Conservation (phyloP, 2,329 filamentous ascomycete genomes). For the Coccinonectria pachysandricola region DNA sequence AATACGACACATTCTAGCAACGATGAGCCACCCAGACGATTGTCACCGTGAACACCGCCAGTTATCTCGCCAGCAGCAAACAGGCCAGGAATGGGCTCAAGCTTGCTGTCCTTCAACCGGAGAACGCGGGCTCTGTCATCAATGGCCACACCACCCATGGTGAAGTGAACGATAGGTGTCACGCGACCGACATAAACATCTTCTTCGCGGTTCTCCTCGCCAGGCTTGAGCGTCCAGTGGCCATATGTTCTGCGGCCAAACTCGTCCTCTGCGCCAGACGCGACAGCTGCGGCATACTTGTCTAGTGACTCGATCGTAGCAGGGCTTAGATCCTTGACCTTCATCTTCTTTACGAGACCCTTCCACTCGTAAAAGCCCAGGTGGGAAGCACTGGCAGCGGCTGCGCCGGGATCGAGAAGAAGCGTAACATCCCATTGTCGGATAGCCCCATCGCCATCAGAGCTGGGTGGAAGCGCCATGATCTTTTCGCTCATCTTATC, state of each 20-base stretch:
- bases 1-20: constrained; percentile 55
- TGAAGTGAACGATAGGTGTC: constrained; percentile 56
- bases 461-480: constrained; percentile 27
- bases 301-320: constrained; percentile 32
- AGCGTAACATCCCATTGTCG: constrained; percentile 50
- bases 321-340: constrained; percentile 37
- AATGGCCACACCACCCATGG: constrained; percentile 54
- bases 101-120: constrained; percentile 21
- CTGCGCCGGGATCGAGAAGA: constrained; percentile 49
- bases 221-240: constrained; percentile 38
- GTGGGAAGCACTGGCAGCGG: constrained; percentile 41
- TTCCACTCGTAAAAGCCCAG: constrained; percentile 55
- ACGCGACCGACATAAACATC: constrained; percentile 48
- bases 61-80: constrained; percentile 57
- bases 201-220: constrained; percentile 35
- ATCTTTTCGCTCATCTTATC: constrained; percentile 45
- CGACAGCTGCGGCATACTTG: constrained; percentile 36
- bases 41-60: constrained; percentile 53
- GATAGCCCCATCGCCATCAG: constrained; percentile 18
- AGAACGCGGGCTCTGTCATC: constrained; percentile 43
- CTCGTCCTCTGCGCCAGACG: constrained; percentile 28
- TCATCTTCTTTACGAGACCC: constrained; percentile 46
- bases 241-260: constrained; percentile 43
- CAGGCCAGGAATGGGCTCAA: constrained; percentile 40
- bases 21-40: constrained; percentile 51